Evolutionary conservation across 352 stramenopile species (phyloP), one percentile per base, ranked within the genome.

Genomic region (Phytophthora crassamura): DNA sequence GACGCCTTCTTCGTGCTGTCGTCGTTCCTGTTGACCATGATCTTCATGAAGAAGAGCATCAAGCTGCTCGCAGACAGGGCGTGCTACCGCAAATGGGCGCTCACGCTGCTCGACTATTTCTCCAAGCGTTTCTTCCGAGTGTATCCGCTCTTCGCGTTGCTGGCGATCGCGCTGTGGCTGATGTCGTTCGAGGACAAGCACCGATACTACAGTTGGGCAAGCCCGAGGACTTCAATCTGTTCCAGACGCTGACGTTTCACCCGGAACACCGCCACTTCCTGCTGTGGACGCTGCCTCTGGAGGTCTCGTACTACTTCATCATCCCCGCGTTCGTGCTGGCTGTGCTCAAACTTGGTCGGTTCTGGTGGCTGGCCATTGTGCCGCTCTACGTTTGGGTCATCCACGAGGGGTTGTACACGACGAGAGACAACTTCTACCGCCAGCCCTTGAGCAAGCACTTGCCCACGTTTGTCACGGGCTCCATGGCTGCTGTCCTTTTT

Each of bases 401-500:
- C 22, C 43, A 63, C 57, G 41, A 64, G 4, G 64, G 57, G 3
- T 28, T 59, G 2, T 50, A 54, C 25, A 58, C 40, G 30, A 62
- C 39, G 12, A 60, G 67, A 22, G 51, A 46, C 30, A 62, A 57
- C 43, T 66, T 72, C 52, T 47, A 62, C 11, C 49, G 49, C 7
- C 49, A 57, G 12, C 52, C 52, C 14, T 40, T 72, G 4, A 41
- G 14, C 11, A 53, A 43, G 15, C 62, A 72, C 32, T 36, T 75
- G 3, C 63, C 62, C 5, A 69, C 63, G 18, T 75, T 75, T 40
- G 67, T 49, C n/a, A n/a, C n/a, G n/a, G n/a, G n/a, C n/a, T n/a
- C n/a, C n/a, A n/a, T n/a, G n/a, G n/a, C n/a, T 12, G 67, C 74
- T 14, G 18, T 77, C 6, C 32, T 79, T 5, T 80, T 65, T 32